phyloP scores from a whole-genome alignment of 805 yeast species.

The Candida succiphila region DNA sequence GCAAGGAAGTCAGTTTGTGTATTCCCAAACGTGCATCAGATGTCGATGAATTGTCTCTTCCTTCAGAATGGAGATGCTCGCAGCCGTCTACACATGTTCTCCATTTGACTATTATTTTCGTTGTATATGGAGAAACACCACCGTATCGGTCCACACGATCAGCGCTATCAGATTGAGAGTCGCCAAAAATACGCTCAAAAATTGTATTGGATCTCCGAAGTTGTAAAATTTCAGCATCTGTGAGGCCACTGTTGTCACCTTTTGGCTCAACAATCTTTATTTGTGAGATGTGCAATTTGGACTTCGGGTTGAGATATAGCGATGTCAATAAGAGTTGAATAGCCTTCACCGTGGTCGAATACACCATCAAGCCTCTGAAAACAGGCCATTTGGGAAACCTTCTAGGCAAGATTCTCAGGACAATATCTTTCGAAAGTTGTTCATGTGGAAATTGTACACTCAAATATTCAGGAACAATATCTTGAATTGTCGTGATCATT shows the following conservation, averaged over 20 bases:
- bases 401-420: conserved; percentile 47
- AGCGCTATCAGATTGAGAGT: neutral
- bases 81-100: conserved; percentile 45
- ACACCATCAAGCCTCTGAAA: conserved; percentile 45
- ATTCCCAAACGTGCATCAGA: conserved; percentile 15
- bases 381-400: conserved; percentile 44
- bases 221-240: conserved; percentile 1
- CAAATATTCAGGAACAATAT: conserved; percentile 41
- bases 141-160: neutral
- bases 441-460: conserved; percentile 32
- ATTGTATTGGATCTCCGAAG: neutral
- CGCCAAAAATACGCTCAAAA: neutral
- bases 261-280: conserved; percentile 23
- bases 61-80: conserved; percentile 27
- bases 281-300: conserved; percentile 42
- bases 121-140: conserved; percentile 25
- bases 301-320: conserved; percentile 42
- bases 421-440: conserved; percentile 34
- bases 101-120: conserved; percentile 48
- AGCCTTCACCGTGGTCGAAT: conserved; percentile 47
- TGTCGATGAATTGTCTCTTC: conserved; percentile 1
- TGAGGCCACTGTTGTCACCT: conserved; percentile 7
- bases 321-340: conserved; percentile 44
- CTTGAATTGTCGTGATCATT: conserved; percentile 36
- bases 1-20: conserved; percentile 11